Conservation (phyloP, 2,329 filamentous ascomycete species). For the Diaporthe helianthi region DNA sequence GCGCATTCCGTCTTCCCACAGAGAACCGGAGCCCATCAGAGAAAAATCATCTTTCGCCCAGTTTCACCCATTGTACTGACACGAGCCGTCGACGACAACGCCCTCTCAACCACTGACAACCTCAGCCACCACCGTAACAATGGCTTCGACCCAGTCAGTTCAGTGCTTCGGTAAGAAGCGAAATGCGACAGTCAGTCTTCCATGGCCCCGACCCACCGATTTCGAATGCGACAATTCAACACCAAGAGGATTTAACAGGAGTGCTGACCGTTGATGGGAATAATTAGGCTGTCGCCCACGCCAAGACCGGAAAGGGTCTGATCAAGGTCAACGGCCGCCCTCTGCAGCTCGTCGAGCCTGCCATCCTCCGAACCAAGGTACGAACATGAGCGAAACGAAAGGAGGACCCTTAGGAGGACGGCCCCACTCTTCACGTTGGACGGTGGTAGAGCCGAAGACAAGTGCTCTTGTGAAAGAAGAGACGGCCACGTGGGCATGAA, state of each 20-base stretch:
- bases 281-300: constrained; percentile 35
- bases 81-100: constrained; percentile 27
- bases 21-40: background rate
- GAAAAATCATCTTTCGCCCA: constrained; percentile 32
- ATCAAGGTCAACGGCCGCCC: constrained; percentile 99
- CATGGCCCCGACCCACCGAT: constrained; percentile 15
- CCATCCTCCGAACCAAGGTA: constrained; percentile 98
- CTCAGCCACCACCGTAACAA: constrained; percentile 55
- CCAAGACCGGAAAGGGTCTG: constrained; percentile 65
- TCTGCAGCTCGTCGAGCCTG: constrained; percentile 90
- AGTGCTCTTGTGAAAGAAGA: background rate
- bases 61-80: constrained; percentile 9
- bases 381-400: constrained; percentile 41
- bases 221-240: constrained; percentile 19
- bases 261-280: constrained; percentile 30
- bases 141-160: constrained; percentile 81
- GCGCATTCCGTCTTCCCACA: constrained; percentile 28
- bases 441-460: background rate
- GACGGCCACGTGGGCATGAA: background rate
- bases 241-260: constrained; percentile 25
- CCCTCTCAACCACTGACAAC: constrained; percentile 29
- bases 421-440: background rate
- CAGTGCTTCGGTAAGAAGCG: constrained; percentile 99
- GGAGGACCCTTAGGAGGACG: background rate
- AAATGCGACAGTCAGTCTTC: constrained; percentile 69